Evolutionary conservation across 2,329 filamentous ascomycete genomes (phyloP), one percentile per base, ranked within the genome.

Genomic region (Ophiosphaerella korrae): DNA sequence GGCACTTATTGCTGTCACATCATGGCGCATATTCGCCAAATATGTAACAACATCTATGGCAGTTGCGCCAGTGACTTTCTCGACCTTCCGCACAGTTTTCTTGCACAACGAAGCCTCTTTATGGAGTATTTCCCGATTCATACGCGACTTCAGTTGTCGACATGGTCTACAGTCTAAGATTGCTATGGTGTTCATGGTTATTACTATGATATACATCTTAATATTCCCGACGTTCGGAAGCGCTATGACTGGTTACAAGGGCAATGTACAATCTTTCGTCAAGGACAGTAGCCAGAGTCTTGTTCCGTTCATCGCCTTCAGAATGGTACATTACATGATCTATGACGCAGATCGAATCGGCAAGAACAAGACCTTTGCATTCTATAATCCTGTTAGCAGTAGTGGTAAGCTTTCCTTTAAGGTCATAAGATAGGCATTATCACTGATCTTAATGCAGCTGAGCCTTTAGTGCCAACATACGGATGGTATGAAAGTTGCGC

Each of bases 21-120:
- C 57, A 3, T 67, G 58, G 57, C 46, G 42, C 13, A 45, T 55
- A 0, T 66, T 67, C 24, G 44, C 48, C 3, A 48, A 42, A 2
- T 65, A 68, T 29, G 45, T 66, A 0, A 64, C 64, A 0, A 53
- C 57, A 0, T 60, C 52, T 2, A 67, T 68, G 61, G 57, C 61
- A 40, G 14, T 48, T 6, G 41, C 32, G 3, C 59, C 64, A 0
- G 24, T 66, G 2, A 64, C 64, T 0, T 66, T 53, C 41, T 33
- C 42, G 6, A 58, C 58, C 1, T 67, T 55, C 24, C 52, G 57
- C 2, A 52, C 55, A 0, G 37, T 66, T 0, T 68, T 67, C 13
- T 7, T 67, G 2, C 50, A 57, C 1, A 40, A 39, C 3, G 50
- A 40, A 1, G 46, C 60, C 2, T 23, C 47, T 1, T 5, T 64